phyloP scores from a whole-genome alignment of 805 yeast species.

The Starmerella bombicola region DNA sequence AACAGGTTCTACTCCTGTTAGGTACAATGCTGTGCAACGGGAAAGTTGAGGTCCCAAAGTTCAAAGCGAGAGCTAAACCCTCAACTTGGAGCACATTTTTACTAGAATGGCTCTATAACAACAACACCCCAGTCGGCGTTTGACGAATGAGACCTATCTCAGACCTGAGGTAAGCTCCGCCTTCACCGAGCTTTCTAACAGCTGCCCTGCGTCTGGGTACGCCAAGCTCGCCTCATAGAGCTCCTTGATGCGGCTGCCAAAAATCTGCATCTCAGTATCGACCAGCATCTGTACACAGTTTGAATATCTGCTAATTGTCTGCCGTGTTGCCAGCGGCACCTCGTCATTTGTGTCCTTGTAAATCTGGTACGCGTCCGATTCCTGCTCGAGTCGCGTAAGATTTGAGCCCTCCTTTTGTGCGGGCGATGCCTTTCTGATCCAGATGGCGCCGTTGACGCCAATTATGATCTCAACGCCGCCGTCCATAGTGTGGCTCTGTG shows the following conservation, averaged over 20 bases:
- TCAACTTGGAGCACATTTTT: too few species aligned
- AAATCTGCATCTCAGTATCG: constrained; percentile 75
- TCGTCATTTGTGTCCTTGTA: constrained; percentile 79
- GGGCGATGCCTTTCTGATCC: constrained; percentile 63
- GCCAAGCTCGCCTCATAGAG: constrained; percentile 87
- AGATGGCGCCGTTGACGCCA: constrained; percentile 90
- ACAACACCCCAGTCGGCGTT: too few species aligned
- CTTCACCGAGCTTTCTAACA: constrained; percentile 63
- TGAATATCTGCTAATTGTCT: constrained; percentile 70
- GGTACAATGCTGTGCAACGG: too few species aligned
- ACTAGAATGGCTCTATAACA: too few species aligned
- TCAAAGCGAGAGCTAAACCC: too few species aligned
- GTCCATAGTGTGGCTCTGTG: constrained; percentile 79
- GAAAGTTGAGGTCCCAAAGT: too few species aligned
- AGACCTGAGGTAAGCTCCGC: constrained; percentile 45
- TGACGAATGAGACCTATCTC: too few species aligned
- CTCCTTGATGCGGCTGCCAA: constrained; percentile 61
- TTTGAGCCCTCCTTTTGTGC: constrained; percentile 29
- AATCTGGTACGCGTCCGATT: constrained; percentile 81
- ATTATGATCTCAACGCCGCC: constrained; percentile 84
- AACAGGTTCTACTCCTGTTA: too few species aligned
- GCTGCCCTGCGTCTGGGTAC: constrained; percentile 53
- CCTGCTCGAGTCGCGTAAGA: constrained; percentile 81
- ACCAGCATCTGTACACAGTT: constrained; percentile 74
- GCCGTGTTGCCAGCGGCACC: constrained; percentile 48